phyloP scores from a whole-genome alignment of 306 rosid genomes.

The Trifolium subterraneum region DNA sequence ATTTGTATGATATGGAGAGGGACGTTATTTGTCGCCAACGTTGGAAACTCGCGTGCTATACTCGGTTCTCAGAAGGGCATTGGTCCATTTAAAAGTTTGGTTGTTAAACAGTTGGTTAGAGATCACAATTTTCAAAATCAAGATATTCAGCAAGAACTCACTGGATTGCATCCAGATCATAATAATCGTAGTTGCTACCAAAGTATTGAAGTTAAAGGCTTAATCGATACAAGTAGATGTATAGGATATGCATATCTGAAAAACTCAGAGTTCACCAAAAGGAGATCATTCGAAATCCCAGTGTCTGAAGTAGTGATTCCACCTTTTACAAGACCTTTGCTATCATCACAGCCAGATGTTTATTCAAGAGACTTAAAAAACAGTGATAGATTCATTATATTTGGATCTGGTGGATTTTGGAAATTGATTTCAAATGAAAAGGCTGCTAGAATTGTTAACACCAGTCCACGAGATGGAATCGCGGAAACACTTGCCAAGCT shows the following conservation, averaged over 20 bases:
- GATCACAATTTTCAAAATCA: neutral
- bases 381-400: neutral
- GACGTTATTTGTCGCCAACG: neutral
- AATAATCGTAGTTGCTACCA: no score
- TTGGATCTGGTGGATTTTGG: constrained; percentile 12
- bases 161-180: neutral
- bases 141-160: neutral
- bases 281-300: neutral
- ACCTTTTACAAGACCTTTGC: neutral
- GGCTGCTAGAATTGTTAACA: neutral
- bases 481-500: neutral
- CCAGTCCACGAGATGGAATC: neutral
- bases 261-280: neutral
- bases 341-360: constrained; percentile 1
- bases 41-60: neutral
- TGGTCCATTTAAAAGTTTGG: neutral
- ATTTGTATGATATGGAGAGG: neutral
- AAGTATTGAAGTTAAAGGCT: neutral
- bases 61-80: neutral
- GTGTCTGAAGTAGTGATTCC: no score
- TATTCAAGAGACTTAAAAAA: neutral
- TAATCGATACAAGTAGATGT: neutral
- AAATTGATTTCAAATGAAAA: neutral
- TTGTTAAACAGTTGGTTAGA: neutral
- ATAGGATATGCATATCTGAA: neutral